A percentile compares a stretch with the other conserved stretches of the same genome.
These are phyloP conservation scores for Sporothrix globosa DNA, from an alignment of 2,329 filamentous ascomycete genomes.

Conservation along the genomic window DNA sequence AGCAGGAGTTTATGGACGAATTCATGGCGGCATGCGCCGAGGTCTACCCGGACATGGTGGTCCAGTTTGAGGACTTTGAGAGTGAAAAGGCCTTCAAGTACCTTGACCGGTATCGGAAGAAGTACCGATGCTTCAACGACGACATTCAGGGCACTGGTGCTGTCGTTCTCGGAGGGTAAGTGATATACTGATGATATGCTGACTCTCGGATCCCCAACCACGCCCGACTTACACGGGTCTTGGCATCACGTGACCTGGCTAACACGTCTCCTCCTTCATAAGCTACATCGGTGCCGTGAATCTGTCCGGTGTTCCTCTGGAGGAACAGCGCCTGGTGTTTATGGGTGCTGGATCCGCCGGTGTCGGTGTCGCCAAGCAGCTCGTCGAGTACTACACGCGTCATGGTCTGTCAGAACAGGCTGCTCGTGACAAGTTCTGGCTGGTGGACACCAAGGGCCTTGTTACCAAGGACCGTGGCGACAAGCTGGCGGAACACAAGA, in stretches of 20 bases:
- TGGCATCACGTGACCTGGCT: conserved; percentile 33
- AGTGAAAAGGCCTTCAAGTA: conserved; percentile 89
- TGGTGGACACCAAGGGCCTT: conserved; percentile 95
- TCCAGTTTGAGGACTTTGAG: conserved; percentile 98
- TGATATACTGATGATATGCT: conserved; percentile 24
- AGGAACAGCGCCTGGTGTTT: conserved; percentile 94
- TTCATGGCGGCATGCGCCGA: conserved; percentile 91
- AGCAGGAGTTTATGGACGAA: conserved; percentile 93
- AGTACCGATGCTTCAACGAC: conserved; percentile 96
- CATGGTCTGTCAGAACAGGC: conserved; percentile 86
- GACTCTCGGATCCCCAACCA: not conserved
- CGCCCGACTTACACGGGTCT: conserved; percentile 32
- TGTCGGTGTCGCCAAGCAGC: conserved; percentile 96
- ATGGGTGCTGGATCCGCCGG: conserved; percentile 94
- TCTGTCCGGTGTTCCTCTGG: conserved; percentile 78
- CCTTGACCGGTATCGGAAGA: conserved; percentile 83
- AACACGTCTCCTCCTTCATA: conserved; percentile 55
- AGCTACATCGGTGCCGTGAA: conserved; percentile 74
- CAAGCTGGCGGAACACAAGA: conserved; percentile 87
- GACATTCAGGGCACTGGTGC: conserved; percentile 97
- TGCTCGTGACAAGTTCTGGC: conserved; percentile 90
- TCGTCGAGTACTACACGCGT: conserved; percentile 94
- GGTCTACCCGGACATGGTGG: conserved; percentile 66
- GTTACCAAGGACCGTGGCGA: conserved; percentile 93
- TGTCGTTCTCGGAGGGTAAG: conserved; percentile 82